These are phyloP conservation scores for Raffaelea ambrosiae DNA, from an alignment of 2,329 filamentous ascomycete genomes.

Conservation along the genomic window DNA sequence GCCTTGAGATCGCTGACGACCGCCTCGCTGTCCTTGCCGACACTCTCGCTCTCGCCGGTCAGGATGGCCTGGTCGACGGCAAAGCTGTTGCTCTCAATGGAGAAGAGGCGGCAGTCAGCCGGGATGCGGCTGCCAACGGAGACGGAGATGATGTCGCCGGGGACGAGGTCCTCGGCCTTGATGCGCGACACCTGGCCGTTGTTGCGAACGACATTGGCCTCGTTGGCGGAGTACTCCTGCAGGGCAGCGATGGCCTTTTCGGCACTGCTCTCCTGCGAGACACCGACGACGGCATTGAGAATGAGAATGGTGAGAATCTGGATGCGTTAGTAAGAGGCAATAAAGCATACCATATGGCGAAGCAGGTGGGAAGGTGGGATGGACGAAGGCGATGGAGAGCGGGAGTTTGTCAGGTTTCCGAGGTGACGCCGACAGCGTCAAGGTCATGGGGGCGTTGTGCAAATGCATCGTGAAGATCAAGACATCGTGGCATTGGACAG, in stretches of 20 bases:
- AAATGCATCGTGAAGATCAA: too few relatives aligned
- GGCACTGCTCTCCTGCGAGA: conserved; percentile 96
- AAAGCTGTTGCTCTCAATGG: conserved; percentile 96
- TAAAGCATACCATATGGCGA: not conserved
- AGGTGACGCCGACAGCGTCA: too few relatives aligned
- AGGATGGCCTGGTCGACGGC: conserved; percentile 93
- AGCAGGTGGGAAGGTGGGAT: not conserved
- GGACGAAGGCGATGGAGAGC: not conserved
- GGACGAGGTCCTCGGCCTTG: conserved; percentile 95
- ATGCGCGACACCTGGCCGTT: conserved; percentile 66
- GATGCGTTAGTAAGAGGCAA: conserved; percentile 3
- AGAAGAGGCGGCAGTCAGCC: conserved; percentile 82
- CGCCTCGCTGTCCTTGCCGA: conserved; percentile 67
- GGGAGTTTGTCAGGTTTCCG: too few relatives aligned
- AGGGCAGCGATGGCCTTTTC: conserved; percentile 97
- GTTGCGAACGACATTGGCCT: conserved; percentile 86
- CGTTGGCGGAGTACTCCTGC: conserved; percentile 98
- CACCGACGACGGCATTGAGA: conserved; percentile 92
- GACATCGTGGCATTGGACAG: too few relatives aligned
- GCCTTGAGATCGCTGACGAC: conserved; percentile 69
- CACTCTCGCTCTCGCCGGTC: conserved; percentile 95
- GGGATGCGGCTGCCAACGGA: conserved; percentile 88
- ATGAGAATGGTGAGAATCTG: conserved; percentile 95
- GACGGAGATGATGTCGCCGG: conserved; percentile 83
- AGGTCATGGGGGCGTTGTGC: too few relatives aligned